phyloP scores from a whole-genome alignment of 345 rosid genomes.

The Lepidium africanum region DNA sequence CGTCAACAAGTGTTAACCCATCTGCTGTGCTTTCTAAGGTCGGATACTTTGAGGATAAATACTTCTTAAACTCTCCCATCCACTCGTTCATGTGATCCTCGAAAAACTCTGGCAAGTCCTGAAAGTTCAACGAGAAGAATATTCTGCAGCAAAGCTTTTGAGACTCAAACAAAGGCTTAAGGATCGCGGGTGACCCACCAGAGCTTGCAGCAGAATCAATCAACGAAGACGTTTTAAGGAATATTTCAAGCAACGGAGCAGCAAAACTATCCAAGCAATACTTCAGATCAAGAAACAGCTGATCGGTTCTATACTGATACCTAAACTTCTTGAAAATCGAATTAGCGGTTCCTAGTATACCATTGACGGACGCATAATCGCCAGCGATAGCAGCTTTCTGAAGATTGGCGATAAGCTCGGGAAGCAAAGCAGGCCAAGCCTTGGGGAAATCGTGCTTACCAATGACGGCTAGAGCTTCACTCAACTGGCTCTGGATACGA shows the following conservation, averaged over 20 bases:
- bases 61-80: slow-evolving; percentile 87
- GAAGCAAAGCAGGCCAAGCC: slow-evolving; percentile 72
- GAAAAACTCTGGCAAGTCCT: slow-evolving; percentile 87
- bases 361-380: slow-evolving; percentile 64
- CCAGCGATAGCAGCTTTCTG: slow-evolving; percentile 36
- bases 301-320: slow-evolving; percentile 73
- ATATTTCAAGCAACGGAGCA: slow-evolving; percentile 60
- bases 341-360: slow-evolving; percentile 87
- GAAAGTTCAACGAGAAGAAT: slow-evolving; percentile 78
- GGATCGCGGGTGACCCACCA: slow-evolving; percentile 36
- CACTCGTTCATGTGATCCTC: slow-evolving; percentile 95
- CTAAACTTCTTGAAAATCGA: slow-evolving; percentile 85
- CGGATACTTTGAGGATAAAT: slow-evolving; percentile 54
- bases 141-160: slow-evolving; percentile 85
- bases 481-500: slow-evolving; percentile 86
- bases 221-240: slow-evolving; percentile 51
- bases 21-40: slow-evolving; percentile 43
- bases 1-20: slow-evolving; percentile 58
- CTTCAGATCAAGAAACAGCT: slow-evolving; percentile 70
- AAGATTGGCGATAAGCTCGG: slow-evolving; percentile 69
- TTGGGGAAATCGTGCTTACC: slow-evolving; percentile 92
- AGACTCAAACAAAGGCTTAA: slow-evolving; percentile 68
- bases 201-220: slow-evolving; percentile 51
- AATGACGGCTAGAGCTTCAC: slow-evolving; percentile 82
- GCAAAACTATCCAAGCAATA: slow-evolving; percentile 72